phyloP scores from a whole-genome alignment of 2,329 filamentous ascomycete genomes.

The Diaporthe sp. region DNA sequence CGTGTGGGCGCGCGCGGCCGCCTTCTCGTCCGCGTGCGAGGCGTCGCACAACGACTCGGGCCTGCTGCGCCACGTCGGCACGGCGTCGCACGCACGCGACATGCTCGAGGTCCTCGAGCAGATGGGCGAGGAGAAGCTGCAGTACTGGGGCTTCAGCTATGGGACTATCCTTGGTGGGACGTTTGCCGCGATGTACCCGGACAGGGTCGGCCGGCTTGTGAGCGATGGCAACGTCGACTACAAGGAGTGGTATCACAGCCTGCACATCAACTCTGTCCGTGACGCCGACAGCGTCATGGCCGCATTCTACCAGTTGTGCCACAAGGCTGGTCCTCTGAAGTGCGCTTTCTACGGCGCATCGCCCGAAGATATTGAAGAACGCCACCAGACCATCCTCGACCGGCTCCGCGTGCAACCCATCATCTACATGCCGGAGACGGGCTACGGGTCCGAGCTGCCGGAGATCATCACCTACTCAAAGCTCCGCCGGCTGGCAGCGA shows the following conservation, averaged over 20 bases:
- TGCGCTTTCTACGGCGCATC: conserved; percentile 60
- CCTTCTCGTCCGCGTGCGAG: conserved; percentile 61
- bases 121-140: conserved; percentile 58
- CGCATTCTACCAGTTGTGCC: conserved; percentile 68
- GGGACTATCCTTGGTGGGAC: conserved; percentile 66
- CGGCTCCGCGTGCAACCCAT: conserved; percentile 59
- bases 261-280: conserved; percentile 62
- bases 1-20: conserved; percentile 57
- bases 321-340: conserved; percentile 61
- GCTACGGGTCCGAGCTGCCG: conserved; percentile 56
- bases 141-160: conserved; percentile 70
- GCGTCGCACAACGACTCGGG: conserved; percentile 51
- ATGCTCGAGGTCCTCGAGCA: conserved; percentile 62
- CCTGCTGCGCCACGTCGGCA: conserved; percentile 59
- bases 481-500: conserved; percentile 59
- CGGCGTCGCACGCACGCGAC: conserved; percentile 61
- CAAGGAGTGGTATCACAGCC: conserved; percentile 65
- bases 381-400: conserved; percentile 57
- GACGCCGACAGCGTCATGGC: conserved; percentile 68
- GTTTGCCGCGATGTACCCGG: conserved; percentile 67
- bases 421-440: conserved; percentile 52
- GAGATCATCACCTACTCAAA: conserved; percentile 65
- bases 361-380: conserved; percentile 54
- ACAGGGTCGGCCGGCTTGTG: conserved; percentile 63
- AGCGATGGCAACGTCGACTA: conserved; percentile 68